Conservation (phyloP, 768 basidiomycete genomes). For the Agaricus subrufescens region DNA sequence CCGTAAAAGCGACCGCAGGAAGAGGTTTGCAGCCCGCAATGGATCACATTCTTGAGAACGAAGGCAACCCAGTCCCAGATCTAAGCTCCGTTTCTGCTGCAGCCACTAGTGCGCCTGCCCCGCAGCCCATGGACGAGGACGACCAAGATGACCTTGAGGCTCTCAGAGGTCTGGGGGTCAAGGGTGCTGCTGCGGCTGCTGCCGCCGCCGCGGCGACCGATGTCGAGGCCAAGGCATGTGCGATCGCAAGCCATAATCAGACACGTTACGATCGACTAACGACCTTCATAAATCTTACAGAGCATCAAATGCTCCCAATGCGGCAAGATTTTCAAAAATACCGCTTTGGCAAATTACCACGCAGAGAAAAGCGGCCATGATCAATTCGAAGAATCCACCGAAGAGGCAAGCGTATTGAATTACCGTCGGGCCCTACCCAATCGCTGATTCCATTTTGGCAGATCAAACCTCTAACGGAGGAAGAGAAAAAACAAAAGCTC, state of each 20-base stretch:
- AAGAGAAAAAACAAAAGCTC: conserved; percentile 82
- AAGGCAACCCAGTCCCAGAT: conserved; percentile 71
- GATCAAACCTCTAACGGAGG: conserved; percentile 94
- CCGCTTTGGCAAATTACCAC: conserved; percentile 86
- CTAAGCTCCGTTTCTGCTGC: conserved; percentile 35
- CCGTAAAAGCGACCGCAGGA: conserved; percentile 76
- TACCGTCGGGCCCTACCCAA: neutral
- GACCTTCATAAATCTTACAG: conserved; percentile 26
- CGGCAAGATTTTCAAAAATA: conserved; percentile 81
- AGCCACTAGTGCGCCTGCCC: conserved; percentile 19
- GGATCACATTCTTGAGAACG: conserved; percentile 85
- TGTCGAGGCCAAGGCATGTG: conserved; percentile 61
- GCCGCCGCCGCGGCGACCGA: conserved; percentile 24
- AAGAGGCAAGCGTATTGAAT: conserved; percentile 56
- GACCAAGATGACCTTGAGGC: conserved; percentile 75
- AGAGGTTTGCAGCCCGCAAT: conserved; percentile 87
- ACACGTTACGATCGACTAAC: neutral
- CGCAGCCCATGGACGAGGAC: conserved; percentile 48
- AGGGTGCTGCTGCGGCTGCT: conserved; percentile 14
- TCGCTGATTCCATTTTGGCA: conserved; percentile 20
- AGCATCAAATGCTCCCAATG: conserved; percentile 84
- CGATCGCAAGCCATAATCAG: neutral
- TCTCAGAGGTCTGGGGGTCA: conserved; percentile 43
- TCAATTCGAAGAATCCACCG: conserved; percentile 92
- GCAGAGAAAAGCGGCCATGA: conserved; percentile 95